These are phyloP conservation scores for Phlebiopsis flavidoalba DNA, from an alignment of 768 basidiomycete species.

Conservation along the genomic window DNA sequence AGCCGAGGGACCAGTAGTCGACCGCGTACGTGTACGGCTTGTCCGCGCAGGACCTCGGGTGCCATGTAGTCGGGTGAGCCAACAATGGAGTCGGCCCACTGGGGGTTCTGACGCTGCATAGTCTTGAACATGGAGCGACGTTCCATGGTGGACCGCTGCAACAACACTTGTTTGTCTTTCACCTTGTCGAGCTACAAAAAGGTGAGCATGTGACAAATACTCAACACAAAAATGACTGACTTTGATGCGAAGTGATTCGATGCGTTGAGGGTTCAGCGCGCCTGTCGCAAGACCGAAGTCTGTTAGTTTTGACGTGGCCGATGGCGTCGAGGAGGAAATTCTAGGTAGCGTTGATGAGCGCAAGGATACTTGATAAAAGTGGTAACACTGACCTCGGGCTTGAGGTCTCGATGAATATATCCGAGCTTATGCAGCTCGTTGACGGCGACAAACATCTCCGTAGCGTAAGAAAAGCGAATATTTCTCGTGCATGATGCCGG, in stretches of 20 bases:
- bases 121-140: slow-evolving; percentile 93
- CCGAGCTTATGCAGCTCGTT: slow-evolving; percentile 95
- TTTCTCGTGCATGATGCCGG: slow-evolving; percentile 92
- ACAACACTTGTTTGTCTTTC: slow-evolving; percentile 77
- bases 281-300: slow-evolving; percentile 98
- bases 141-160: slow-evolving; percentile 90
- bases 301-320: slow-evolving; percentile 95
- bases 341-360: slow-evolving; percentile 31
- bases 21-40: slow-evolving; percentile 95
- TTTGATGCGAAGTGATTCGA: slow-evolving; percentile 92
- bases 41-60: slow-evolving; percentile 85
- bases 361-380: not conserved
- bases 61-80: slow-evolving; percentile 99
- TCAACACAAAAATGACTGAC: slow-evolving; percentile 33
- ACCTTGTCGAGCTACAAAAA: slow-evolving; percentile 81
- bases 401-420: slow-evolving; percentile 96
- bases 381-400: slow-evolving; percentile 75
- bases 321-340: slow-evolving; percentile 95
- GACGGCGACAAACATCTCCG: slow-evolving; percentile 95
- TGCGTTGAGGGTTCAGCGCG: slow-evolving; percentile 88
- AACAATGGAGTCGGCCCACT: slow-evolving; percentile 96
- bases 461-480: slow-evolving; percentile 95
- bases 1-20: slow-evolving; percentile 98
- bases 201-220: slow-evolving; percentile 4
- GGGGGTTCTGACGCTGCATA: slow-evolving; percentile 82